Evolutionary conservation across 2,329 filamentous ascomycete species (phyloP).

Genomic region (Gliomastix tumulicola): DNA sequence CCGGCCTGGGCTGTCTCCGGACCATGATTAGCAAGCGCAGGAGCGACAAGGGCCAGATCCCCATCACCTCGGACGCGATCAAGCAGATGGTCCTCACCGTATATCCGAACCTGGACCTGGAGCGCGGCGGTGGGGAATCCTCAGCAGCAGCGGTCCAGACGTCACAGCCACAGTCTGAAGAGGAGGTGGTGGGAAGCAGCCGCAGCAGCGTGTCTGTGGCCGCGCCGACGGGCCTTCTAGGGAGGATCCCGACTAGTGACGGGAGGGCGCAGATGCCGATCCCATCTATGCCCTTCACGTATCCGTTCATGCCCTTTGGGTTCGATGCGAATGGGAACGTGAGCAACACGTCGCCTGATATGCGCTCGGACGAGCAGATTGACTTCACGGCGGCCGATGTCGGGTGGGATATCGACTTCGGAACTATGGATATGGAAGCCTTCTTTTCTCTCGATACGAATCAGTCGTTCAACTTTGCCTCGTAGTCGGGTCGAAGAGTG

Average conservation of each 20-base stretch:
- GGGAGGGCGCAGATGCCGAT: neutral
- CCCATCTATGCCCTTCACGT: conserved; percentile 1
- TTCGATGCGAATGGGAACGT: too few species aligned
- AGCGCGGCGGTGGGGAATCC: neutral
- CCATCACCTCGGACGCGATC: conserved; percentile 15
- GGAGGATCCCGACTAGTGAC: too few species aligned
- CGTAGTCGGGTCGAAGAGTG: too few species aligned
- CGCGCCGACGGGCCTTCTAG: too few species aligned
- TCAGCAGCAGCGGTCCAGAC: too few species aligned
- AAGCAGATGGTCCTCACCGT: conserved; percentile 20
- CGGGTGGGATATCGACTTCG: conserved; percentile 21
- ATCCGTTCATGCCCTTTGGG: conserved; percentile 17
- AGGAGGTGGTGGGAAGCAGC: too few species aligned
- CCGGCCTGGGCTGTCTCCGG: conserved; percentile 24
- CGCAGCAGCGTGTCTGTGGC: too few species aligned
- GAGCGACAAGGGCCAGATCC: conserved; percentile 10
- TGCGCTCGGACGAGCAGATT: conserved; percentile 12
- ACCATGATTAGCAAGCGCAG: conserved; percentile 19
- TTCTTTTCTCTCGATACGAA: conserved; percentile 20
- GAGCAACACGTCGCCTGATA: conserved; percentile 9
- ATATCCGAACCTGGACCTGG: conserved; percentile 13
- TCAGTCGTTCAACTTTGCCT: too few species aligned
- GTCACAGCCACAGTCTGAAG: too few species aligned
- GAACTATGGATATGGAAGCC: conserved; percentile 22
- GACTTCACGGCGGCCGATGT: conserved; percentile 19